phyloP scores from a whole-genome alignment of 345 rosid species.

The Isatis tinctoria region DNA sequence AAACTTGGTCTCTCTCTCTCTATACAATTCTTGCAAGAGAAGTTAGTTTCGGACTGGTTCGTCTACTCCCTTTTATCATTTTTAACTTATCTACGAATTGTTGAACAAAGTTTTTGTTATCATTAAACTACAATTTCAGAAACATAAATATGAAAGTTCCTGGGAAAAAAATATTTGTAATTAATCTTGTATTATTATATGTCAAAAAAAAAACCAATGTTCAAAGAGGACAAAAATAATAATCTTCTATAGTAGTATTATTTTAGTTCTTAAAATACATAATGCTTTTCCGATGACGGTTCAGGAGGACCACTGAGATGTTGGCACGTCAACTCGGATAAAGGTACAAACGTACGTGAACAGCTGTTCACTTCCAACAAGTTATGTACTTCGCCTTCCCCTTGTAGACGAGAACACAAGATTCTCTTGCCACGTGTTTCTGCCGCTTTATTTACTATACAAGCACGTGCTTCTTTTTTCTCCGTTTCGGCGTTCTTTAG shows the following conservation, averaged over 20 bases:
- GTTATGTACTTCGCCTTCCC: neutral
- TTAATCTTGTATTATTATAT: neutral
- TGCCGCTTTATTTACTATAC: neutral
- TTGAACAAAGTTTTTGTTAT: neutral
- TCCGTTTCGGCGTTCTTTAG: neutral
- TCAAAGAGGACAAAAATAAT: neutral
- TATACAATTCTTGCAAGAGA: neutral
- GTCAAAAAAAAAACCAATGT: neutral
- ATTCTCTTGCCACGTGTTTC: neutral
- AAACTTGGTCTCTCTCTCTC: slow-evolving; percentile 8
- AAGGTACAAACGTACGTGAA: neutral
- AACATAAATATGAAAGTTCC: neutral
- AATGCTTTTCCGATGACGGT: neutral
- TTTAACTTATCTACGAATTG: neutral
- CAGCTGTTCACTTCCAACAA: slow-evolving; percentile 7
- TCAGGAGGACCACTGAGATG: neutral
- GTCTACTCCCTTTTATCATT: neutral
- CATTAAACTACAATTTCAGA: neutral
- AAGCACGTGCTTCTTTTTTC: neutral
- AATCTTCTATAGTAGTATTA: neutral
- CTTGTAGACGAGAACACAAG: neutral
- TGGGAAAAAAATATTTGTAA: neutral
- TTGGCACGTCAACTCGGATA: neutral
- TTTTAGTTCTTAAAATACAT: neutral
- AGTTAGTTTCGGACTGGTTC: slow-evolving; percentile 9